These are phyloP conservation scores for Hippophae rhamnoides DNA, from an alignment of 306 rosid species.

Conservation along the genomic window DNA sequence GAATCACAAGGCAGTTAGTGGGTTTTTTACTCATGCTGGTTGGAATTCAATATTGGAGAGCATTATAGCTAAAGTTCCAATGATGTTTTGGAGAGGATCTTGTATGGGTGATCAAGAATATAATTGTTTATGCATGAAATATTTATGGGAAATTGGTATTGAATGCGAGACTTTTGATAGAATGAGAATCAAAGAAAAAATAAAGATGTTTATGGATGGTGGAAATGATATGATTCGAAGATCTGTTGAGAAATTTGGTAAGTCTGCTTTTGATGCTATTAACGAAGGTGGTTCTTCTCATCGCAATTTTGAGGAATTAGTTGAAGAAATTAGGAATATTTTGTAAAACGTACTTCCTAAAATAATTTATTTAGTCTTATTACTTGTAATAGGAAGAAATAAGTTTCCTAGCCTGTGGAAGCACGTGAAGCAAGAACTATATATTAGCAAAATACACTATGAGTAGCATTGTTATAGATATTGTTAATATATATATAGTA, in stretches of 20 bases:
- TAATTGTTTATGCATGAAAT: slow-evolving; percentile 14
- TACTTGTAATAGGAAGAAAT: too few relatives aligned
- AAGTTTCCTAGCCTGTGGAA: too few relatives aligned
- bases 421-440: too few relatives aligned
- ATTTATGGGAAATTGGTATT: slow-evolving; percentile 17
- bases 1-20: slow-evolving; percentile 20
- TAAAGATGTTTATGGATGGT: not conserved
- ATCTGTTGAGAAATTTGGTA: not conserved
- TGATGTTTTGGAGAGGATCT: slow-evolving; percentile 30
- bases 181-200: not conserved
- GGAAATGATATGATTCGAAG: not conserved
- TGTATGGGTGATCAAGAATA: slow-evolving; percentile 7
- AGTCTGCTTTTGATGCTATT: not conserved
- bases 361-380: too few relatives aligned
- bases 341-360: not conserved
- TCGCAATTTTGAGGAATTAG: not conserved
- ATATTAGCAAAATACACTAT: too few relatives aligned
- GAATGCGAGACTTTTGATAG: slow-evolving; percentile 5
- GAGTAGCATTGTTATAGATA: too few relatives aligned
- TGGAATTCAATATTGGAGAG: slow-evolving; percentile 35
- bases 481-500: too few relatives aligned
- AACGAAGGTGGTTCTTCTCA: not conserved
- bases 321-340: not conserved
- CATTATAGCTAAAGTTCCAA: slow-evolving; percentile 14
- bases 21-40: not conserved